Base-by-base conservation (phyloP, 208 protist species). In the Leishmania amazonensis region DNA sequence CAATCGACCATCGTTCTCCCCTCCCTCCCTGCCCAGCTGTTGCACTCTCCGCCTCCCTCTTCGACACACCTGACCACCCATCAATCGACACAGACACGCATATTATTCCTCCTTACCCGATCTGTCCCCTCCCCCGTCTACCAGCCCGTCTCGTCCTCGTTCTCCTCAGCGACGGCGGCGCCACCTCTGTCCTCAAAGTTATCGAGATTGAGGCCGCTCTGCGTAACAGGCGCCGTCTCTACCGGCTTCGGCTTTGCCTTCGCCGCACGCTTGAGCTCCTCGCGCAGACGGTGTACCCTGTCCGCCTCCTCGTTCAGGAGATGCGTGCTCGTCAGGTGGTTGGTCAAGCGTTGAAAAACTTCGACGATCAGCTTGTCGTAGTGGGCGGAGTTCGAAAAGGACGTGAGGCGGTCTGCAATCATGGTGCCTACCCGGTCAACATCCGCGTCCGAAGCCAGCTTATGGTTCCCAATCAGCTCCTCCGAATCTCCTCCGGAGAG, bases 361-460 rank as follows among this genome's bases (percentile, higher is more conserved):
- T 86, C 86, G 42, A 53, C 53, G 49, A 94, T 75, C 42, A 94
- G 84, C 53, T 83, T 78, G 62, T 89, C 88, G 83, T 89, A 96
- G 81, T 92, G 85, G 15, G 77, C 60, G 24, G 80, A 81, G 42
- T 73, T 49, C 17, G 84, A 31, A 73, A 91, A 91, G 13, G 81
- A 83, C 38, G 88, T 47, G 8, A 97, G 78, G 65, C 85, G 93
- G 57, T 87, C 77, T 11, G 91, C 93, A n/a, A 97, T 91, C 58
- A 87, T 84, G 54, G 78, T 85, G 31, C 90, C 93, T 19, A 94
- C 80, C 13, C 21, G 47, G n/a, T 76, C 78, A 38, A 88, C 87
- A 6, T 94, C 90, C 51, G 85, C 87, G 6, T 80, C 77, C 2
- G 84, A 91, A 15, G 42, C 53, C 13, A 81, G 78, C 35, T 85